Base-by-base conservation (phyloP, 2,329 filamentous ascomycete species). In the Allantophomopsis cytisporea region DNA sequence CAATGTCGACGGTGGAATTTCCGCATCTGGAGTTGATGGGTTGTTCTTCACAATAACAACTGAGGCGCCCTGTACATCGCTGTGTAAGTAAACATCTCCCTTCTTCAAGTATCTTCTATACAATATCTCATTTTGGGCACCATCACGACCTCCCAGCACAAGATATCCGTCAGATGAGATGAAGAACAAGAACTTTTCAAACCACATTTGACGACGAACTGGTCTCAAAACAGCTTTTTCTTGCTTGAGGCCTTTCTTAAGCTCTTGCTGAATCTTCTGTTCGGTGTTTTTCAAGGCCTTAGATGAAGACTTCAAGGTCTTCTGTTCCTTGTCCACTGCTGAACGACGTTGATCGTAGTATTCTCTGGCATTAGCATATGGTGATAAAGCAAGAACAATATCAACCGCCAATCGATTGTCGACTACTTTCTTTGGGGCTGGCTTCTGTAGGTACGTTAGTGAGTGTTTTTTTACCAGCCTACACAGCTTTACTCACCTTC, bases 161-260 rank as follows among this genome's bases (percentile, higher is more conserved):
- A 98, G 70, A 56, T 96, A 95, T 4, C 89, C 88, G 54, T 98
- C 91, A 0, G 87, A 93, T 1, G 88, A 95, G 49, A 96, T 74
- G 61, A 98, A 98, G 71, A 86, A 96, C 20, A 79, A 67, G 52
- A 94, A 98, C 60, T 98, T 98, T 54, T 98, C 91, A 49, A 95
- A 98, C 91, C 91, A 98, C 51, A 88, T 73, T 47, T 80, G 81
- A 52, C 79, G 82, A 41, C 91, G 75, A 7, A 94, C 80, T 0
- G 83, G 86, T 35, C 88, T 78, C 8, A 96, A 63, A 2, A 93
- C 66, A 15, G 86, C 80, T 57, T 94, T 95, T 60, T 96, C 91
- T 54, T 91, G 82, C 62, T 94, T 94, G 41, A 96, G 60, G 0
- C 79, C 81, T 52, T 87, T 89, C 61, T 84, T 93, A 16, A 96